Base-by-base conservation (phyloP, 768 basidiomycete species). In the Xerocomus potaroensis region DNA sequence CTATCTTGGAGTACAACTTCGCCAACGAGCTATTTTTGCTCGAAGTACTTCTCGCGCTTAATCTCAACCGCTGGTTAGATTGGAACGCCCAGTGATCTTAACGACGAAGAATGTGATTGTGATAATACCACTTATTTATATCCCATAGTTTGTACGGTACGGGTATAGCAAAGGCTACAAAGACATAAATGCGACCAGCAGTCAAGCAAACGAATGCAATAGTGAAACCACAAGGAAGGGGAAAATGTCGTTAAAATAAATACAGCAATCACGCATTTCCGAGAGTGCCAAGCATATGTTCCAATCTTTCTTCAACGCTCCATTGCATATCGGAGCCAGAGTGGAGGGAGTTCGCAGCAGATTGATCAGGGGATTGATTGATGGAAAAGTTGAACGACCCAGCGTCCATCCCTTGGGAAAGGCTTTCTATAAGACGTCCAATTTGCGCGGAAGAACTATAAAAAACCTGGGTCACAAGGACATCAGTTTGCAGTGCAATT, bases 341-440 rank as follows among this genome's bases (percentile, higher is more conserved):
- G 50, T 83, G 71, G 32, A 72, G 41, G 16, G 85, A 86, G 32
- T 79, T 81, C 22, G 84, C 71, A 15, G 76, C 66, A 16, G 87
- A 83, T 54, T 81, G 82, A 42, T 71, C 69, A 66, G 70, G 60
- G 29, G 54, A 47, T 43, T 62, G 53, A 54, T 71, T 65, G 11
- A 81, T 77, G 30, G 74, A 60, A 60, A 91, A 80, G 60, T 91
- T 91, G 73, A 91, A 90, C 30, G 88, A 84, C 37, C 87, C 90
- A 33, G 87, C 74, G 53, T 92, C 90, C 72, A 81, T 80, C 26
- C 82, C 84, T 62, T 83, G 83, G 38, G 89, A 90, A 61, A 92
- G 79, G 57, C 70, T 80, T 61, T 92, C 90, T 47, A 92, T 89
- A 49, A 92, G 74, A 55, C 82, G 85, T 34, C 85, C 87, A 62